Evolutionary conservation across 306 rosid genomes (phyloP).

Genomic region (Geum urbanum): DNA sequence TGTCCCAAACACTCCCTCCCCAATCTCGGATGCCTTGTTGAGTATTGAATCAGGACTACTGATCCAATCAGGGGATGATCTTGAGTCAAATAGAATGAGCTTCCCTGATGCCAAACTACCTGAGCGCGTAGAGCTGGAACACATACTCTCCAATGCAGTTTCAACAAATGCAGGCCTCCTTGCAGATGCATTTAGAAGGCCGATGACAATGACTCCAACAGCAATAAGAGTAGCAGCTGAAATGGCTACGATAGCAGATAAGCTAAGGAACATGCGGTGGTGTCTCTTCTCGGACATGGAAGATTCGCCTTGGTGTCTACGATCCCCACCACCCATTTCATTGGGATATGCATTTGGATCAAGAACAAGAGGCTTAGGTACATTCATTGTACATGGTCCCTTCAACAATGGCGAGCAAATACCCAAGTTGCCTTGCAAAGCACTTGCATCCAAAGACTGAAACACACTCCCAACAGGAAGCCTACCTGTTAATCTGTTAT

Average conservation of each 20-base stretch:
- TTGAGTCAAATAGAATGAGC: constrained; percentile 62
- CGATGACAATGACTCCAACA: constrained; percentile 64
- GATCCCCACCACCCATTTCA: constrained; percentile 42
- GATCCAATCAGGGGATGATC: constrained; percentile 39
- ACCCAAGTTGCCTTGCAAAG: constrained; percentile 82
- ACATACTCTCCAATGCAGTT: constrained; percentile 82
- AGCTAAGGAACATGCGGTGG: constrained; percentile 65
- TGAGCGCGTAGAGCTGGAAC: constrained; percentile 73
- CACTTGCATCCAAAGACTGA: constrained; percentile 71
- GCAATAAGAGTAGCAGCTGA: constrained; percentile 62
- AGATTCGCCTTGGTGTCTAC: constrained; percentile 35
- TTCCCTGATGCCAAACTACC: constrained; percentile 62
- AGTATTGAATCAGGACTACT: constrained; percentile 55
- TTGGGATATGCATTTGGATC: constrained; percentile 65
- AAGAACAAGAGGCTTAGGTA: constrained; percentile 85
- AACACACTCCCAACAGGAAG: constrained; percentile 68
- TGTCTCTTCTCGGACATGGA: constrained; percentile 19
- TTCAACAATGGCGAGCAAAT: constrained; percentile 76
- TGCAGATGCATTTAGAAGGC: constrained; percentile 64
- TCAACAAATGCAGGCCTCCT: constrained; percentile 64
- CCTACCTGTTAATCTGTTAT: constrained; percentile 79
- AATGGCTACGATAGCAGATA: constrained; percentile 77
- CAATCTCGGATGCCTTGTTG: constrained; percentile 75
- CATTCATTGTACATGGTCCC: constrained; percentile 90
- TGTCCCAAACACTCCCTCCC: constrained; percentile 85